Percentiles rank a stretch among this genome's conserved stretches.
phyloP scores from a whole-genome alignment of 129 eudicot genomes.

The sunflower (Helianthus annuus) region HanXRQr2.0-SUNRISE NC_035446.2:105066607-105067106 shows the following conservation, averaged over 20 bases:
- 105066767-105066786: background rate
- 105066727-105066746: slow-evolving; percentile 61
- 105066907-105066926: slow-evolving; percentile 99
- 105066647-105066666: slow-evolving; percentile 84
- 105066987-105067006: background rate
- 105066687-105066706: slow-evolving; percentile 84
- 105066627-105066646: slow-evolving; percentile 15
- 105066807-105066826: slow-evolving; percentile 44
- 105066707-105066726: slow-evolving; percentile 94
- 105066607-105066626: slow-evolving; percentile 7
- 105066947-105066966: background rate
- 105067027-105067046: slow-evolving; percentile 75
- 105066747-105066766: background rate
- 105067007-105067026: slow-evolving; percentile 88
- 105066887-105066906: slow-evolving; percentile 96
- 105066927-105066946: slow-evolving; percentile 83
- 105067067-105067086: slow-evolving; percentile 27
- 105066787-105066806: background rate
- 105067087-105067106: slow-evolving; percentile 21
- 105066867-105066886: slow-evolving; percentile 99
- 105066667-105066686: slow-evolving; percentile 83
- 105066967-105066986: background rate
- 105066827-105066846: slow-evolving; percentile 80
- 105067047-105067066: slow-evolving; percentile 39
- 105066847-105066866: slow-evolving; percentile 65